These are phyloP conservation scores for Tolypocladium cylindrosporum DNA, from an alignment of 2,329 filamentous ascomycete genomes.

Conservation along the genomic window DNA sequence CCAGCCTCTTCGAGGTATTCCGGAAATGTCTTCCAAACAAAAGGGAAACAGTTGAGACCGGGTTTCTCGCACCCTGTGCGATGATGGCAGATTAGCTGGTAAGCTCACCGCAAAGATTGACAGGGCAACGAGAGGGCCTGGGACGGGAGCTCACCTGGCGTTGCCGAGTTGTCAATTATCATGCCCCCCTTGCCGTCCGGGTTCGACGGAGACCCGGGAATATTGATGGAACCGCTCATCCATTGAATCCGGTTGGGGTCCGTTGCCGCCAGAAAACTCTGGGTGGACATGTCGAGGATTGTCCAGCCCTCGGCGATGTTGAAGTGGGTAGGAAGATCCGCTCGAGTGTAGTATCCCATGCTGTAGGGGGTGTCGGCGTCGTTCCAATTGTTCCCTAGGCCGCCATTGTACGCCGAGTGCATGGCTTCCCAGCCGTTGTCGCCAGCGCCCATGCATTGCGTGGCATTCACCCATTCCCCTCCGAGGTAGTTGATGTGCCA, in stretches of 20 bases:
- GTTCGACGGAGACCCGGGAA: conserved; percentile 25
- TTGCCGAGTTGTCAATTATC: conserved; percentile 34
- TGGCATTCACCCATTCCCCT: conserved; percentile 32
- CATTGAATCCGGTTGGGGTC: conserved; percentile 34
- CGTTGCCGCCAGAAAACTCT: conserved; percentile 18
- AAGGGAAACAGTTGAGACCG: conserved; percentile 37
- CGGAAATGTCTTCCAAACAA: conserved; percentile 40
- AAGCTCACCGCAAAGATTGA: background rate
- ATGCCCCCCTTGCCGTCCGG: conserved; percentile 29
- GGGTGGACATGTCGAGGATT: conserved; percentile 9
- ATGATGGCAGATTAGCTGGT: conserved; percentile 4
- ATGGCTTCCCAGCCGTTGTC: conserved; percentile 40
- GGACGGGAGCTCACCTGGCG: conserved; percentile 5
- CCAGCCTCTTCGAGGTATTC: conserved; percentile 36
- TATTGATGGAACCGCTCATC: conserved; percentile 34
- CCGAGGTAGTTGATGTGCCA: conserved; percentile 40
- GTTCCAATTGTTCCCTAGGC: conserved; percentile 41
- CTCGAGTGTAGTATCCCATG: conserved; percentile 38
- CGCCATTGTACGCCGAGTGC: conserved; percentile 39
- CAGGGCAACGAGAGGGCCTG: background rate
- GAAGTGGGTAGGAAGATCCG: conserved; percentile 43
- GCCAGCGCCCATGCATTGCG: conserved; percentile 41
- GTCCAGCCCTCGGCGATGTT: conserved; percentile 46
- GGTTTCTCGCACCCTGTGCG: conserved; percentile 25
- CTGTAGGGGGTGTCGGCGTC: conserved; percentile 8